Conservation (phyloP, 108 stramenopile species). For the Cyclotella baltica region DNA sequence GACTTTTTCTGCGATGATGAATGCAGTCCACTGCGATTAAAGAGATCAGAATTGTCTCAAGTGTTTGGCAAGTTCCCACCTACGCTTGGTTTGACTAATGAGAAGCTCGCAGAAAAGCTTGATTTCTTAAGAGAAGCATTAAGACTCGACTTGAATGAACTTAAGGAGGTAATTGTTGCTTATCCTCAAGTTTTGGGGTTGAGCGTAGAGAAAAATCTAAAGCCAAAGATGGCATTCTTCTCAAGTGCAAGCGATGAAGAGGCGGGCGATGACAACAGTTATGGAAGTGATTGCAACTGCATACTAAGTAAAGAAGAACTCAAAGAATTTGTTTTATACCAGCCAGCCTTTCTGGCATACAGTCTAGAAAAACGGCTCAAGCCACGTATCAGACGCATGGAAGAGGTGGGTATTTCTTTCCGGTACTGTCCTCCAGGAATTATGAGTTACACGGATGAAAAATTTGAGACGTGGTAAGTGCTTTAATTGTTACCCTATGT, state of each 20-base stretch:
- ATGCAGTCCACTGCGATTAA: constrained; percentile 17
- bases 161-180: constrained; percentile 35
- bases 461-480: constrained; percentile 51
- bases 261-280: background rate
- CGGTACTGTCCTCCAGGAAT: constrained; percentile 48
- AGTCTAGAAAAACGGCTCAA: constrained; percentile 45
- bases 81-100: constrained; percentile 46
- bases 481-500: background rate
- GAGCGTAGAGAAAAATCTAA: constrained; percentile 45
- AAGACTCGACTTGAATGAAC: constrained; percentile 26
- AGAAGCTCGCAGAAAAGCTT: constrained; percentile 46
- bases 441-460: constrained; percentile 58
- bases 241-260: constrained; percentile 13
- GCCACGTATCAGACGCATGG: constrained; percentile 43
- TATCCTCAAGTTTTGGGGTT: constrained; percentile 62
- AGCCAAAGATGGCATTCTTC: constrained; percentile 53
- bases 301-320: constrained; percentile 40
- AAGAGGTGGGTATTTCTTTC: constrained; percentile 41
- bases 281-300: constrained; percentile 19
- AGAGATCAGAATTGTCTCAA: constrained; percentile 46
- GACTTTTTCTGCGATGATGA: constrained; percentile 12
- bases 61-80: constrained; percentile 55
- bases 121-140: constrained; percentile 41
- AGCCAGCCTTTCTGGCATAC: constrained; percentile 59
- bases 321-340: constrained; percentile 58